Percentiles rank a stretch among this genome's conserved stretches.
These are phyloP conservation scores for Solanum megistacrolobum DNA, from an alignment of 257 asterid genomes.

Conservation along the genomic window DNA sequence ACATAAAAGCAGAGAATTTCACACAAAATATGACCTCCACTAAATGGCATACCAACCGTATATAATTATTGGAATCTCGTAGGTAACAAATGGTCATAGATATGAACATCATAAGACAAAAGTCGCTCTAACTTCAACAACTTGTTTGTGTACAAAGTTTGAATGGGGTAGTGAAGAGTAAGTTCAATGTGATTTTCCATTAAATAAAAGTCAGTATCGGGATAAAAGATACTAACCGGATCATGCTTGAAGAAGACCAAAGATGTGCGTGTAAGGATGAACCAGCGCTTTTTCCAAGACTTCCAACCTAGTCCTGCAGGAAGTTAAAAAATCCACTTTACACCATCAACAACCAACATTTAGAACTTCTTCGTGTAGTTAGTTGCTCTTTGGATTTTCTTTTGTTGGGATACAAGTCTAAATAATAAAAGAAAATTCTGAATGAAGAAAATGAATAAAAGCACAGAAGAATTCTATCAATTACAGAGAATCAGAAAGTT, in stretches of 20 bases:
- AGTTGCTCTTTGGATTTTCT: not conserved
- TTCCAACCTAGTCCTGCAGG: slow-evolving; percentile 90
- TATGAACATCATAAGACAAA: not conserved
- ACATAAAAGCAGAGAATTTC: not conserved
- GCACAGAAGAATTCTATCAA: not conserved
- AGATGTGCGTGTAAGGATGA: slow-evolving; percentile 93
- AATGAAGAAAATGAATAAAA: not conserved
- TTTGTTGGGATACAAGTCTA: not conserved
- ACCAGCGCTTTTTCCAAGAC: slow-evolving; percentile 97
- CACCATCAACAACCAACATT: not conserved
- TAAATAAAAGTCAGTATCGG: not conserved
- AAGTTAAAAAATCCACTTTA: not conserved
- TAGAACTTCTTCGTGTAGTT: not conserved
- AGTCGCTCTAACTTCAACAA: not conserved
- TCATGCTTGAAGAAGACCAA: slow-evolving; percentile 93
- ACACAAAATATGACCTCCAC: not conserved
- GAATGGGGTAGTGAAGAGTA: not conserved
- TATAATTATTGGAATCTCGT: not conserved
- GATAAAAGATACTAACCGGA: slow-evolving; percentile 55
- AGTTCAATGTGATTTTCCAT: not conserved
- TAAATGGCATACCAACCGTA: not conserved
- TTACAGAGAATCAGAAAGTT: not conserved
- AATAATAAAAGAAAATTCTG: not conserved
- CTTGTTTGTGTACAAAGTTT: not conserved
- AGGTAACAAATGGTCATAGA: not conserved